A percentile compares a stretch with the other conserved stretches of the same genome.
These are phyloP conservation scores for Leccinum pachyderme DNA, from an alignment of 1,284 basidiomycete genomes.

Conservation along the genomic window DNA sequence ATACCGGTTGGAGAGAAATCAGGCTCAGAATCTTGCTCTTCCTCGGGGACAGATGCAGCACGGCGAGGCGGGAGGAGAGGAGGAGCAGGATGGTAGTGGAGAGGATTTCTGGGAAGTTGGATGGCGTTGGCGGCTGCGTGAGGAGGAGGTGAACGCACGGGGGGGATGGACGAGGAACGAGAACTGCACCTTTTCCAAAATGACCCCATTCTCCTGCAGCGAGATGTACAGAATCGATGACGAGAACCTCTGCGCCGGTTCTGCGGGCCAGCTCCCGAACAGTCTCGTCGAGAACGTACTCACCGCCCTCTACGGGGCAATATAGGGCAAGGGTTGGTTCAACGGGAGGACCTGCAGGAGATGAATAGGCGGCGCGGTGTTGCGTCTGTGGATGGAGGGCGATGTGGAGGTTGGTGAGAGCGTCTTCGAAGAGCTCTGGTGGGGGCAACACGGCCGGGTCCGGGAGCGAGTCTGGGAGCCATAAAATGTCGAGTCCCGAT, in stretches of 20 bases:
- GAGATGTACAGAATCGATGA: slow-evolving; percentile 77
- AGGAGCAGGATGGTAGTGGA: slow-evolving; percentile 56
- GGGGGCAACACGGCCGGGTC: slow-evolving; percentile 42
- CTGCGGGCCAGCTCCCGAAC: slow-evolving; percentile 72
- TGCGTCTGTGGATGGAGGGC: slow-evolving; percentile 78
- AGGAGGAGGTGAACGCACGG: slow-evolving; percentile 10
- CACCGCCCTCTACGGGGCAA: slow-evolving; percentile 84
- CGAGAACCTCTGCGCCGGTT: slow-evolving; percentile 74
- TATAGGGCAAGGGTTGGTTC: slow-evolving; percentile 81
- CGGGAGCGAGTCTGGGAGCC: slow-evolving; percentile 44
- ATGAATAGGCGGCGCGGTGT: slow-evolving; percentile 62
- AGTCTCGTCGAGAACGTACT: slow-evolving; percentile 74
- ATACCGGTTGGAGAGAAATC: slow-evolving; percentile 28
- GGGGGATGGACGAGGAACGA: slow-evolving; percentile 10
- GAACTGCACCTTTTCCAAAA: slow-evolving; percentile 62
- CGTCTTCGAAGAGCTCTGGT: slow-evolving; percentile 64
- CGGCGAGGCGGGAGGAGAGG: slow-evolving; percentile 25
- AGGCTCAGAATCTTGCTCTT: slow-evolving; percentile 39
- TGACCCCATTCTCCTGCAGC: slow-evolving; percentile 79
- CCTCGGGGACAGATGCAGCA: slow-evolving; percentile 47
- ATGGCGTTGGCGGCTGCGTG: slow-evolving; percentile 57
- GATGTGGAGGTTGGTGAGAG: slow-evolving; percentile 68
- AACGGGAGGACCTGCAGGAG: slow-evolving; percentile 47
- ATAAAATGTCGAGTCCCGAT: slow-evolving; percentile 59
- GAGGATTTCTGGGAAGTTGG: slow-evolving; percentile 67